Conservation (phyloP, 2,329 filamentous ascomycete genomes). For the Talaromyces piceae region DNA sequence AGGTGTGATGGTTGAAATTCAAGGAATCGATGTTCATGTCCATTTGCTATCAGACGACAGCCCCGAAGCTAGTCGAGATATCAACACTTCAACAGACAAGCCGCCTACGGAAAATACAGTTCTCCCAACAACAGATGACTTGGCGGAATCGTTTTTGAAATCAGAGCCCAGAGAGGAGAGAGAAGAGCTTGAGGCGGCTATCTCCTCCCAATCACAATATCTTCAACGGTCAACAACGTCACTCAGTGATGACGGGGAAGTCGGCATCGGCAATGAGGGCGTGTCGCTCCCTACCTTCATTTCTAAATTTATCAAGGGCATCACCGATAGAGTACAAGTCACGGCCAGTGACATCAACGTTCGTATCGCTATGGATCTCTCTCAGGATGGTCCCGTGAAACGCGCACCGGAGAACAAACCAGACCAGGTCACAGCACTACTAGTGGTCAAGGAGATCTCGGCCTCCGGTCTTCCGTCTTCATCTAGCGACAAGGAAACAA, state of each 20-base stretch:
- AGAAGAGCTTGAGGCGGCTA: slow-evolving; percentile 50
- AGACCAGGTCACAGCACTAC: slow-evolving; percentile 29
- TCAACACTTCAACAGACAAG: slow-evolving; percentile 16
- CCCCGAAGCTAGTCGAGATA: slow-evolving; percentile 1
- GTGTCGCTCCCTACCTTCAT: slow-evolving; percentile 53
- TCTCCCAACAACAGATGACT: slow-evolving; percentile 50
- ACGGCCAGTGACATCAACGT: slow-evolving; percentile 46
- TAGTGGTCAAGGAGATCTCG: slow-evolving; percentile 29
- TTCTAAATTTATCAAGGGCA: slow-evolving; percentile 51
- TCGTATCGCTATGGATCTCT: slow-evolving; percentile 43
- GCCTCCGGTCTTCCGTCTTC: slow-evolving; percentile 23
- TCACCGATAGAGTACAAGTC: slow-evolving; percentile 51
- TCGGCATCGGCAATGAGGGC: slow-evolving; percentile 45
- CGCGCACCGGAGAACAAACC: slow-evolving; percentile 27
- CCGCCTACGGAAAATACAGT: slow-evolving; percentile 13
- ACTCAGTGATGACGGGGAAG: slow-evolving; percentile 38
- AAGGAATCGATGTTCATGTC: slow-evolving; percentile 68
- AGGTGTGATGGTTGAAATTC: slow-evolving; percentile 72
- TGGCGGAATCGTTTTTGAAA: slow-evolving; percentile 55
- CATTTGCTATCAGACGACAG: slow-evolving; percentile 43
- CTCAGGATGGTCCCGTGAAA: slow-evolving; percentile 31
- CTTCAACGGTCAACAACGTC: slow-evolving; percentile 44
- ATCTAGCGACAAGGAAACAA: not conserved
- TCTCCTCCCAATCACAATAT: slow-evolving; percentile 44
- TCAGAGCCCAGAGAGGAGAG: slow-evolving; percentile 52